Percentiles rank a stretch among this genome's conserved stretches.
Evolutionary conservation across 2,329 filamentous ascomycete species (phyloP).

Genomic region (Fusarium sp.): DNA sequence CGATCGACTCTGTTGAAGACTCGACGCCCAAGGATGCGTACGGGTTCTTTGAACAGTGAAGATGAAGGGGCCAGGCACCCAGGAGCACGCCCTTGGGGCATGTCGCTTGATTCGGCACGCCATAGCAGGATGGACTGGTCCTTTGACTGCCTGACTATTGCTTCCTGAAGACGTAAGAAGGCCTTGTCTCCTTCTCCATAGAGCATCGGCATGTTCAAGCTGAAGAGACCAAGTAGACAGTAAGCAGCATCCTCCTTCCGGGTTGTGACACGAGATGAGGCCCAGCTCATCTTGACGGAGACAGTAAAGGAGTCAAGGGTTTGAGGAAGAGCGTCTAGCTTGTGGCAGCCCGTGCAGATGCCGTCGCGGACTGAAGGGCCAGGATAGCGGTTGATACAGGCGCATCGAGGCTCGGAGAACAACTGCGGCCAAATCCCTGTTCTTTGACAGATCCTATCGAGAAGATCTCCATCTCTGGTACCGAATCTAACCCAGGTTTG

Average conservation of each 20-base stretch:
- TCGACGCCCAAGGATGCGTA: constrained; percentile 31
- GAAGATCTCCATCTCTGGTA: constrained; percentile 36
- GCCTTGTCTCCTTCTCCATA: constrained; percentile 47
- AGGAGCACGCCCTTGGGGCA: constrained; percentile 3
- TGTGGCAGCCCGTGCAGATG: constrained; percentile 21
- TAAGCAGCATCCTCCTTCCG: constrained; percentile 48
- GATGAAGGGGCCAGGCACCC: constrained; percentile 34
- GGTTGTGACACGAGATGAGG: constrained; percentile 40
- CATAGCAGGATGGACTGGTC: constrained; percentile 42
- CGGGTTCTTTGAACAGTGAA: constrained; percentile 24
- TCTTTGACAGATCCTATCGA: constrained; percentile 22
- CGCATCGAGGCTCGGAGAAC: constrained; percentile 35
- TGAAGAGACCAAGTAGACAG: constrained; percentile 47
- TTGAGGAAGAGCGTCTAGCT: constrained; percentile 29
- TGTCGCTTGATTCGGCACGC: constrained; percentile 2
- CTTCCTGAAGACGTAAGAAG: constrained; percentile 41
- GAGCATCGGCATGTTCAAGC: constrained; percentile 46
- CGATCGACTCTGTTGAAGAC: constrained; percentile 31
- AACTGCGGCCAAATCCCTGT: constrained; percentile 36
- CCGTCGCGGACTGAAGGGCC: constrained; percentile 28
- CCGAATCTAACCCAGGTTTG: constrained; percentile 44
- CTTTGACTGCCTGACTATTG: constrained; percentile 39
- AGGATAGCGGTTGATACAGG: constrained; percentile 4
- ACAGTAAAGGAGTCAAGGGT: constrained; percentile 40
- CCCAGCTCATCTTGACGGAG: constrained; percentile 46